Conservation (phyloP, 2,329 filamentous ascomycete species). For the Aspergillus brunneoviolaceus region DNA sequence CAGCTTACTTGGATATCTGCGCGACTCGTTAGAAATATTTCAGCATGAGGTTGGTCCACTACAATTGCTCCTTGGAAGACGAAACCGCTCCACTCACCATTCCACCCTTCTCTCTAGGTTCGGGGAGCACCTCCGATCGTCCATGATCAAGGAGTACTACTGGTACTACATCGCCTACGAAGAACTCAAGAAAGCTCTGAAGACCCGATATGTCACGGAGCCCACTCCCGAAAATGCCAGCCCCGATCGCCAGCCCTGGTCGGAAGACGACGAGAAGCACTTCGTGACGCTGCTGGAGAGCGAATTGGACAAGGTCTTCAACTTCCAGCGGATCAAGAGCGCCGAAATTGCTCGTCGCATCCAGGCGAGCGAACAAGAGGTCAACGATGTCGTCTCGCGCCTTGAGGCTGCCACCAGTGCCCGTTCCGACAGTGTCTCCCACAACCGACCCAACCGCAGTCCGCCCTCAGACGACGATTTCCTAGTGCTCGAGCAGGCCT, state of each 20-base stretch:
- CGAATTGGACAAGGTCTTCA: slow-evolving; percentile 96
- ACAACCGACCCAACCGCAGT: slow-evolving; percentile 23
- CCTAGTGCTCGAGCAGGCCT: slow-evolving; percentile 84
- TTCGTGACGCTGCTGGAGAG: slow-evolving; percentile 85
- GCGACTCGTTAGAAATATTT: neutral
- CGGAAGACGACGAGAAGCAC: slow-evolving; percentile 83
- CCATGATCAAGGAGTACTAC: slow-evolving; percentile 93
- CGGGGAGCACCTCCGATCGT: slow-evolving; percentile 93
- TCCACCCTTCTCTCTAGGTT: slow-evolving; percentile 56
- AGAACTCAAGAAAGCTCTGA: slow-evolving; percentile 82
- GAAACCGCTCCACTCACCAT: slow-evolving; percentile 11
- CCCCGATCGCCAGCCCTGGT: slow-evolving; percentile 68
- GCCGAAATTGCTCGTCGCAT: slow-evolving; percentile 94
- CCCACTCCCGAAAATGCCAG: slow-evolving; percentile 48
- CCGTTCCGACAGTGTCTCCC: slow-evolving; percentile 33
- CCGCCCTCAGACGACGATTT: slow-evolving; percentile 85
- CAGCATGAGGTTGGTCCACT: slow-evolving; percentile 24
- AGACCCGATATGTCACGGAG: slow-evolving; percentile 63
- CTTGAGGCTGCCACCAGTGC: slow-evolving; percentile 58
- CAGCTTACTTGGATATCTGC: neutral
- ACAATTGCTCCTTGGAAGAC: neutral
- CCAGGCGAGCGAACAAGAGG: slow-evolving; percentile 81
- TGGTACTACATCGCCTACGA: slow-evolving; percentile 99
- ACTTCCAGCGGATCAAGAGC: slow-evolving; percentile 95
- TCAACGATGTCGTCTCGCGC: slow-evolving; percentile 78